phyloP scores from a whole-genome alignment of 2,329 filamentous ascomycete species.

The Ambrosiella xylebori region DNA sequence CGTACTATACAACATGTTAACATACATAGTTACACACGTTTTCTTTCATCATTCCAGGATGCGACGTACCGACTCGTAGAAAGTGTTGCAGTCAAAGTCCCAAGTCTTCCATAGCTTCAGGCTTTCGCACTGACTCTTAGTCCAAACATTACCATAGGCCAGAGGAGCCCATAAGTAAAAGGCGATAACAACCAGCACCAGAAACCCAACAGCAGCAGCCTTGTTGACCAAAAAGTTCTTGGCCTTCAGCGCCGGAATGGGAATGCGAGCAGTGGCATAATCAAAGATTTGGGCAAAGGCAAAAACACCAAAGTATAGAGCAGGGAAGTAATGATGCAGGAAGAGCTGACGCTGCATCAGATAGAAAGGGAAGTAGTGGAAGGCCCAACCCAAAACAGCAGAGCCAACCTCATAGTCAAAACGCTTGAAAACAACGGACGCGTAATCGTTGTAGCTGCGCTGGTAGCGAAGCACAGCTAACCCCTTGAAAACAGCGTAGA shows the following conservation, averaged over 20 bases:
- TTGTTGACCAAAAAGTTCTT: conserved; percentile 54
- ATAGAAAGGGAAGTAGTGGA: conserved; percentile 98
- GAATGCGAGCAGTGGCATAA: conserved; percentile 59
- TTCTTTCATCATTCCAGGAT: neutral
- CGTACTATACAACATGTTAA: conserved; percentile 24
- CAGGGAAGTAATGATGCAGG: conserved; percentile 95
- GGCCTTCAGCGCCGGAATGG: conserved; percentile 47
- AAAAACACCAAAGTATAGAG: conserved; percentile 86
- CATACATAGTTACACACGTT: neutral
- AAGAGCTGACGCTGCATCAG: conserved; percentile 97
- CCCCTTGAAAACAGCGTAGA: conserved; percentile 74
- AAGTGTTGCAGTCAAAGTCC: conserved; percentile 98
- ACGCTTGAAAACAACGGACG: conserved; percentile 68
- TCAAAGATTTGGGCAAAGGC: conserved; percentile 80
- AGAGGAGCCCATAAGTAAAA: conserved; percentile 80
- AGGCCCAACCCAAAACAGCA: conserved; percentile 80
- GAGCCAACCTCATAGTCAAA: conserved; percentile 95
- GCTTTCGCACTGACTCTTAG: conserved; percentile 65
- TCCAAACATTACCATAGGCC: conserved; percentile 89
- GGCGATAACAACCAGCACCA: conserved; percentile 54
- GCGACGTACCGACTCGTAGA: conserved; percentile 67
- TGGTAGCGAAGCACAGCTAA: conserved; percentile 86
- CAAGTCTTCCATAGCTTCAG: conserved; percentile 78
- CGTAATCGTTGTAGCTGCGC: conserved; percentile 76
- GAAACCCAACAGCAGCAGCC: conserved; percentile 53